Evolutionary conservation across 106 monocot species (phyloP), one percentile per base, ranked within the genome.

Genomic region (Acorus gramineus): DNA sequence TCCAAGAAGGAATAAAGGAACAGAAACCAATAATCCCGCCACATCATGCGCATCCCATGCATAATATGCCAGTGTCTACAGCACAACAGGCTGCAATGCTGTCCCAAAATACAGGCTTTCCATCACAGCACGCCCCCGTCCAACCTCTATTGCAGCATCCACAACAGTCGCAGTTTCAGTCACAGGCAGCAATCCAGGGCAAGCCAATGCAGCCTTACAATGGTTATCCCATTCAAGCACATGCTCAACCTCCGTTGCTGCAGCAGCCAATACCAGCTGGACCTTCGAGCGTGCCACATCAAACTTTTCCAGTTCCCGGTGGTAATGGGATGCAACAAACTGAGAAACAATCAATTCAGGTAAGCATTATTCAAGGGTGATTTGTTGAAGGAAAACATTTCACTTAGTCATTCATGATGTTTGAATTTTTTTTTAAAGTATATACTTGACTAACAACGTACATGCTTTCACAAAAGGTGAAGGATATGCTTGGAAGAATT

Each of bases 311-410:
- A 50, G 47, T 55, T 54, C 61, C 63, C 14, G 61, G 14, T 49
- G 50, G 42, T 64, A 70, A 72, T 60, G 70, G 52, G 48, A 46
- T 59, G 11, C 82, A 70, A 67, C 60, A 70, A 11, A n/a, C 68
- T 56, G 80, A 81, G 14, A 80, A 83, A 51, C 76, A 72, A 46
- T 62, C 66, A 6, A 67, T 49, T 72, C 85, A 85, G 81, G 85
- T 81, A 69, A 42, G 28, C 28, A 28, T 28, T 28, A 28, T 28
- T 28, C 28, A 28, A 28, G 28, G 28, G 28, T 28, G 28, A 28
- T 28, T 28, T 28, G 0, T 28, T 28, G 28, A 28, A 28, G 28
- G 28, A 28, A 28, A 28, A 28, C 28, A 28, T 28, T 28, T 28
- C 28, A 28, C 28, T 28, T 28, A 1, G 28, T 28, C 28, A 28